Evolutionary conservation across 306 rosid genomes (phyloP), one percentile per base, ranked within the genome.

Genomic region (Prunus mume): DNA sequence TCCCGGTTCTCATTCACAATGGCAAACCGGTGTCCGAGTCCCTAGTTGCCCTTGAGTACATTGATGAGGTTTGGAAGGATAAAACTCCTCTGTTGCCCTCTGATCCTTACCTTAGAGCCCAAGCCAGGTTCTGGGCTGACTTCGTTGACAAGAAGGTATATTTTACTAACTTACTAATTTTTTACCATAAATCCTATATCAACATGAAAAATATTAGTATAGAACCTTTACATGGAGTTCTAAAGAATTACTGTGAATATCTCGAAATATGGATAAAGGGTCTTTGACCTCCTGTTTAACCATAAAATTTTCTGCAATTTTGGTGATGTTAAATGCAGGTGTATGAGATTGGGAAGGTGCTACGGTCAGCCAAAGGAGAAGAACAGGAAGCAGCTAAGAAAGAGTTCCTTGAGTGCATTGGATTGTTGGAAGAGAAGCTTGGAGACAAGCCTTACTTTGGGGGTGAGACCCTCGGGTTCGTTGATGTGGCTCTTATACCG

Each of bases 1-100:
- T 85, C 56, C 91, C 89, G 6, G 92, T 90, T 87, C 85, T 89
- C 13, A 55, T 86, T 22, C 92, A 91, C 57, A 84, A 85, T 45
- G 89, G 91, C 2, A 87, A 82, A 17, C 82, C 90, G 10, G 52
- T 86, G 4, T 82, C 82, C 19, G 93, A 84, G 43, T 86, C 93
- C 5, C 58, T 81, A 34, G 58, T 79, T 60, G 76, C 67, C 12
- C 61, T 86, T 58, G 64, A 89, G 66, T 85, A 85, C 46, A 76
- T 86, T 46, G 89, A 85, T 17, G 86, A 81, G 69, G 75, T 79
- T 0, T 86, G 86, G 89, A 71, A 60, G 5, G 54, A 83, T 2
- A 54, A 19, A 20, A 14, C 73, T 47, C 78, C 85, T 3, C 27
- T 86, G 47, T 15, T 85, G 5, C 82, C 89, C 0, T 64, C 86